Base-by-base conservation (phyloP, 106 monocot genomes). In the Platanthera zijinensis region DNA sequence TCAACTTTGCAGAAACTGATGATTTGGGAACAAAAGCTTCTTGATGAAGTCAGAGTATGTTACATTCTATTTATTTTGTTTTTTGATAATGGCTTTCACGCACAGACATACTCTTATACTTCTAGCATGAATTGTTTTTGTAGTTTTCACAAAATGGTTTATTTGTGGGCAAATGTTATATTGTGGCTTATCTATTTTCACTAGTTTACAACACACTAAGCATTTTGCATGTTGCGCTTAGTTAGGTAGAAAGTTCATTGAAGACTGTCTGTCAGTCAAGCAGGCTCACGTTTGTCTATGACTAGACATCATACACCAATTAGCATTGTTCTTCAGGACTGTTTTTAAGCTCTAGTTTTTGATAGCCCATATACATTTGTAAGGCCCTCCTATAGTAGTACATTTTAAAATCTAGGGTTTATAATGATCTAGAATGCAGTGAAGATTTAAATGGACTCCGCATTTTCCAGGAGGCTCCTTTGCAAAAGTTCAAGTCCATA, bases 11-110 rank as follows among this genome's bases (percentile, higher is more conserved):
- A 88, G 73, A 86, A 88, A 70, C 77, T 91, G 69, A 83, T 86
- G 78, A 78, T 88, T 68, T 91, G 91, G 91, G 91, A 91, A 84
- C 84, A 75, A 72, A 91, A 91, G 80, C 88, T 91, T 57, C 83
- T 88, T 69, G 75, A 81, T 73, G 91, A 91, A 84, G 82, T 91
- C 49, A 84, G 76, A 84, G 91, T 91, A 80, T 79, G 83, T 73
- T 45, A 17, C 18, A 47, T 17, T 46, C 25, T 70, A 15, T 14
- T 6, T 70, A 48, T 70, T 14, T 46, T 70, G 48, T 10, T 70
- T 22, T 67, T 6, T 25, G 17, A 15, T 8, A 70, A 48, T 70
- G 5, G 48, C 47, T 70, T 10, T 19, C 13, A 10, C 13, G 66
- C 10, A 66, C 9, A 10, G 66, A 7, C 8, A 39, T 25, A 30